Evolutionary conservation across 768 basidiomycete genomes (phyloP), one percentile per base, ranked within the genome.

Genomic region (Termitomyces sp.): DNA sequence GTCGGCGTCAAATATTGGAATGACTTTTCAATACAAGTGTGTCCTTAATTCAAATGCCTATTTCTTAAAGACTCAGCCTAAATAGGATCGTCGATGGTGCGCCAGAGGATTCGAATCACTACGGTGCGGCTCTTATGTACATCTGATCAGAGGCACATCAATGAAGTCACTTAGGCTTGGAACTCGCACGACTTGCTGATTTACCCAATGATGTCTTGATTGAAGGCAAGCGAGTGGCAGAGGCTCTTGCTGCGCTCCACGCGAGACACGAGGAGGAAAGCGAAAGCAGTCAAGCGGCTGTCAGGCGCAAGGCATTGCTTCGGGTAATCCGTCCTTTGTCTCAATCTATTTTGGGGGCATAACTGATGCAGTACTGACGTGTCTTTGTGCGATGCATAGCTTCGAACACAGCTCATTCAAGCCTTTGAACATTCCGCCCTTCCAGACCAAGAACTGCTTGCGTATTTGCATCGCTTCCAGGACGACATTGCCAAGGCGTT

Each of bases 131-230:
- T 20, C 11, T 16, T 24, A 20, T 20, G n/a, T 30, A 8, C 20
- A 27, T n/a, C 16, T 46, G 15, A 36, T 30, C n/a, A n/a, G 16
- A 27, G 33, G 6, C 24, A 47, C 13, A 45, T 36, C 15, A 24
- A 36, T 22, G 15, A 47, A 30, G 6, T 36, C 22, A 12, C 9
- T 33, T 31, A 95, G 95, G 96, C 3, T 76, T 99, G 12, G 91
- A 97, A 64, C 81, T 98, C 30, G 95, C 95, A 13, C 83, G 84
- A 49, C 80, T 96, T 6, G 95, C 93, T 0, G 93, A 95, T 66
- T 76, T 99, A 0, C 96, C 96, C 0, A 61, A 70, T 0, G 82
- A 89, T 49, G 84, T 96, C 13, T 69, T 95, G 44, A 61, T 66
- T 4, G 86, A 89, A 69, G 87, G 82, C 6, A 80, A 73, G 59